Evolutionary conservation across 108 stramenopile species (phyloP), one percentile per base, ranked within the genome.

Genomic region (Pseudonitzschia pungens): DNA sequence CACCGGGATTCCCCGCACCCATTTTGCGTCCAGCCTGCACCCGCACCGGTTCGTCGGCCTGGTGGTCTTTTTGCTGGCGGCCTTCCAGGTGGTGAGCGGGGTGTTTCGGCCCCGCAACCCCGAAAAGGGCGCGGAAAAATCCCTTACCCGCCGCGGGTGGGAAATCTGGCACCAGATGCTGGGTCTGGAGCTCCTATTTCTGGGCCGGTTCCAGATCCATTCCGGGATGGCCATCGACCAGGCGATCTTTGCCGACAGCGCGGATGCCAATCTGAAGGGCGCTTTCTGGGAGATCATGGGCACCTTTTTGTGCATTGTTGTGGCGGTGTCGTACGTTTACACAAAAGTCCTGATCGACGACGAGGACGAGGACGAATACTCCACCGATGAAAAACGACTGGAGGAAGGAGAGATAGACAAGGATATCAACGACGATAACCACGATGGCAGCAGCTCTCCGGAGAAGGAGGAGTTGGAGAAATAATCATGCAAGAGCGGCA

Each of bases 21-120:
- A 84, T 68, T 87, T 82, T 64, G 44, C 54, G 21, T 24, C 57
- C 20, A 29, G 33, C 0, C 52, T 71, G n/a, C 51, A 73, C 31
- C 71, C 67, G n/a, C 86, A 87, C 58, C 65, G 65, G 27, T 24
- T 32, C 11, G 64, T 84, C 21, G 86, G 86, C 0, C 67, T 87
- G 74, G 54, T 80, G 1, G 59, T 87, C 2, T 84, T 87, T 42
- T 68, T 87, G 36, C 20, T 87, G 51, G 81, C 55, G n/a, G 26
- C 70, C 48, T 26, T 79, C 15, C 86, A 87, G 77, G 72, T 54
- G 29, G 27, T 81, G 14, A 60, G 42, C 51, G 86, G 83, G 15
- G 44, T 63, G 0, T 64, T 81, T 15, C 86, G 86, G 27, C 83
- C 83, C 31, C 79, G 81, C 40, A 31, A 26, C n/a, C 70, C 80